Base-by-base conservation (phyloP, 768 basidiomycete species). In the Macrocybe gigantea region DNA sequence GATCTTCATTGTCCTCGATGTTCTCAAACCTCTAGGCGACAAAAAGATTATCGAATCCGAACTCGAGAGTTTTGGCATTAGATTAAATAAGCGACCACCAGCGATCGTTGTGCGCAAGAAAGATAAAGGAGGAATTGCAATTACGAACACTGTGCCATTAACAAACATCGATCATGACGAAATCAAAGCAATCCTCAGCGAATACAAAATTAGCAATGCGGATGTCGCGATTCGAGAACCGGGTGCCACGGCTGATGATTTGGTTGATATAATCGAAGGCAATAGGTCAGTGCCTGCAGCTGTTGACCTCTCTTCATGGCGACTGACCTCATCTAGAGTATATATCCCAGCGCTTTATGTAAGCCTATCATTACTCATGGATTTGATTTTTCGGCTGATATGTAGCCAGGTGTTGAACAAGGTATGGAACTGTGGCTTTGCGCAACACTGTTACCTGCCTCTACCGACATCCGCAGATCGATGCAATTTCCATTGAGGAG, bases 401-500 rank as follows among this genome's bases (percentile, higher is more conserved):
- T 14, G 14, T 36, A 45, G 33, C 44, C 57, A 88, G 82, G 82
- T 92, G 36, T 70, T 93, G 52, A 93, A 93, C 68, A 93, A 93
- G 77, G 88, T 89, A 45, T 52, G 60, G 14, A 35, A 13, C 15
- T 11, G 22, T 30, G 57, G 47, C 33, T n/a, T 12, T 45, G 13
- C 33, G 13, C 41, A 34, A 6, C n/a, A 31, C 32, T 35, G 7
- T 38, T 38, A 54, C 33, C 36, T 44, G 11, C 22, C 4, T 22
- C 22, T 22, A 22, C 22, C 22, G 22, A 22, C 22, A 22, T 22
- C 22, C 22, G 22, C 51, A 92, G 84, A 93, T 95, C 61, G 96
- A 99, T 64, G 96, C 91, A 13, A 98, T 97, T 59, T 94, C 92
- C 46, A 96, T 98, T 65, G 95, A 98, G 64, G 95, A 98, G 68